Evolutionary conservation across 192 early-diverging fungal genomes (phyloP).

Genomic region (Allomyces macrogynus): DNA sequence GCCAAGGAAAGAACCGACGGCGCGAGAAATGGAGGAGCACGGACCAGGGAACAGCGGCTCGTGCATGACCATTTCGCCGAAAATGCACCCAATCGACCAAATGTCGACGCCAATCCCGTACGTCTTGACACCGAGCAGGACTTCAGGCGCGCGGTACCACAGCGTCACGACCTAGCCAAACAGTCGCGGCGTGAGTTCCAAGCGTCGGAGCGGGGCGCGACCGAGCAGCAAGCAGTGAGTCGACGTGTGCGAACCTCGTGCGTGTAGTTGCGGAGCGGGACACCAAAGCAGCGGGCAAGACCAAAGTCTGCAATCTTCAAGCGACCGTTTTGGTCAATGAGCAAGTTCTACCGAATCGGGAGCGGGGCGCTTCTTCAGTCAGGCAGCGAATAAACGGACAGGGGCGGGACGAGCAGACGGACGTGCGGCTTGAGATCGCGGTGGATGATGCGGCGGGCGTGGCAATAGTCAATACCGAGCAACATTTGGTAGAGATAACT

Average conservation of each 20-base stretch:
- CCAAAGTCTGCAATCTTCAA: slow-evolving; percentile 95
- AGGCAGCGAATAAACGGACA: background rate
- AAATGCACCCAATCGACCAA: slow-evolving; percentile 94
- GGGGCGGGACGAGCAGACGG: background rate
- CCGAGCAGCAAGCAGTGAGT: background rate
- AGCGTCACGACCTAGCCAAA: slow-evolving; percentile 53
- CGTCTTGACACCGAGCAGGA: slow-evolving; percentile 69
- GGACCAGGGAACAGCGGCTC: slow-evolving; percentile 72
- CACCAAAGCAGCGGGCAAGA: slow-evolving; percentile 74
- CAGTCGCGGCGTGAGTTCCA: background rate
- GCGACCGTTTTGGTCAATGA: slow-evolving; percentile 71
- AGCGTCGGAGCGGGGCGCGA: background rate
- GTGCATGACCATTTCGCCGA: slow-evolving; percentile 77
- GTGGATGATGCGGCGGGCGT: slow-evolving; percentile 36
- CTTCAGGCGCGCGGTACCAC: slow-evolving; percentile 95
- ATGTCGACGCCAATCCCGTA: slow-evolving; percentile 92
- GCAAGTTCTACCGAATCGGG: slow-evolving; percentile 35
- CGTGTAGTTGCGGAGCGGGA: slow-evolving; percentile 82
- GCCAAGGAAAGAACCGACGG: background rate
- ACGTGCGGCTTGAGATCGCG: slow-evolving; percentile 35
- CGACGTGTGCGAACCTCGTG: slow-evolving; percentile 40
- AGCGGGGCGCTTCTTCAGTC: too few relatives aligned
- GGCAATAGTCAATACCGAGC: slow-evolving; percentile 22
- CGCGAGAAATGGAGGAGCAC: background rate
- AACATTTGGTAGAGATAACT: slow-evolving; percentile 22